Conservation (phyloP, 208 protist species). For the Acanthamoeba royreba region DNA sequence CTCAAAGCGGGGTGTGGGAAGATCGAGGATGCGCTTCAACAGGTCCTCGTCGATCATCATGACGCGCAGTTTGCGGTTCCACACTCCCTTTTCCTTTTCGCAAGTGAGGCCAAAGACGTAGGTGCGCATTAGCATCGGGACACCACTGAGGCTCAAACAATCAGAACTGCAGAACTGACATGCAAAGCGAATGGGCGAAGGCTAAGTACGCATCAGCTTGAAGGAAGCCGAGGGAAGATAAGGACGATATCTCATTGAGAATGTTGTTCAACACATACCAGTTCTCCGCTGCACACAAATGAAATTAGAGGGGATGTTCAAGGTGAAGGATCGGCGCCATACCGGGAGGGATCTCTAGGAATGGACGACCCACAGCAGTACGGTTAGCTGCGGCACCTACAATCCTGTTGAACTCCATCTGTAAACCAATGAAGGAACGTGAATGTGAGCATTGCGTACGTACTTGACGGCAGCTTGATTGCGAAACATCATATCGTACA, state of each 20-base stretch:
- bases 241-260: neutral
- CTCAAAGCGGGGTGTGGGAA: neutral
- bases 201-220: neutral
- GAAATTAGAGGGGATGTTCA: neutral
- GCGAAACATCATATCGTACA: conserved; percentile 11
- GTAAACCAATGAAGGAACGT: no score
- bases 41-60: neutral
- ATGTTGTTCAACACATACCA: conserved; percentile 37
- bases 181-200: no score
- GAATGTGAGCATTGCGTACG: no score
- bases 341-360: neutral
- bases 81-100: conserved; percentile 14
- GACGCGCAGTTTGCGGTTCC: conserved; percentile 8
- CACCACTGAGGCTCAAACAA: neutral
- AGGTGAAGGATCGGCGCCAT: no score
- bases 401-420: no score
- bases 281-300: conserved; percentile 17
- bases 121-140: neutral
- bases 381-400: neutral
- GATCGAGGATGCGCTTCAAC: neutral
- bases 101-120: conserved; percentile 3
- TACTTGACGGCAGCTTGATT: conserved; percentile 34
- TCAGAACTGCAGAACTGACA: neutral
- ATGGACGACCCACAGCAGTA: neutral
- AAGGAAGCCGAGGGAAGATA: neutral